These are phyloP conservation scores for Aspergillus baeticus DNA, from an alignment of 495 filamentous ascomycete genomes.

Conservation along the genomic window DNA sequence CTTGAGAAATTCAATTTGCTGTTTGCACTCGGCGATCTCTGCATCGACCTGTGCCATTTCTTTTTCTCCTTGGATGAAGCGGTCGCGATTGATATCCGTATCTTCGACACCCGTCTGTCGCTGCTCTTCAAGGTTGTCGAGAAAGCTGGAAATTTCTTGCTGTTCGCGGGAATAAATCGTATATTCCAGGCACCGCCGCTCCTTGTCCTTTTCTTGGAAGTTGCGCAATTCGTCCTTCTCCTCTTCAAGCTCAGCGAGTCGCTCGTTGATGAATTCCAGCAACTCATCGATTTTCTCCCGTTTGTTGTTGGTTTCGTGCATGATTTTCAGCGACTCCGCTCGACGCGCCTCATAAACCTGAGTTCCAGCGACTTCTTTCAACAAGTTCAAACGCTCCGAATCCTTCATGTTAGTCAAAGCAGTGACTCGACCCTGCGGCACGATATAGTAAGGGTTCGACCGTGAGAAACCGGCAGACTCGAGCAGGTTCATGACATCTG, in stretches of 20 bases:
- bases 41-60: conserved; percentile 74
- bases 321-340: conserved; percentile 89
- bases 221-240: conserved; percentile 93
- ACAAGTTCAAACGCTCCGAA: conserved; percentile 75
- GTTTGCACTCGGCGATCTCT: conserved; percentile 73
- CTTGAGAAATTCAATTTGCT: conserved; percentile 79
- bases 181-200: conserved; percentile 89
- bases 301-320: conserved; percentile 95
- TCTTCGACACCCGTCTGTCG: conserved; percentile 78
- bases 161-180: conserved; percentile 91
- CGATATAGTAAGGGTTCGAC: conserved; percentile 98
- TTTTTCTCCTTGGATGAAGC: conserved; percentile 76
- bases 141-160: conserved; percentile 66
- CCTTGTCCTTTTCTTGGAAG: conserved; percentile 92
- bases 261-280: conserved; percentile 85
- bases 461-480: conserved; percentile 96
- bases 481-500: conserved; percentile 92
- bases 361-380: conserved; percentile 97
- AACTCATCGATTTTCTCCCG: conserved; percentile 91
- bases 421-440: conserved; percentile 94
- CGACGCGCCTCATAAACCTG: conserved; percentile 93
- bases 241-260: conserved; percentile 86
- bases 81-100: conserved; percentile 75
- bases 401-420: conserved; percentile 99
- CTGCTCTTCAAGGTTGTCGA: conserved; percentile 81